Evolutionary conservation across 257 asterid species (phyloP), one percentile per base, ranked within the genome.

Genomic region (Handroanthus guayacan): DNA sequence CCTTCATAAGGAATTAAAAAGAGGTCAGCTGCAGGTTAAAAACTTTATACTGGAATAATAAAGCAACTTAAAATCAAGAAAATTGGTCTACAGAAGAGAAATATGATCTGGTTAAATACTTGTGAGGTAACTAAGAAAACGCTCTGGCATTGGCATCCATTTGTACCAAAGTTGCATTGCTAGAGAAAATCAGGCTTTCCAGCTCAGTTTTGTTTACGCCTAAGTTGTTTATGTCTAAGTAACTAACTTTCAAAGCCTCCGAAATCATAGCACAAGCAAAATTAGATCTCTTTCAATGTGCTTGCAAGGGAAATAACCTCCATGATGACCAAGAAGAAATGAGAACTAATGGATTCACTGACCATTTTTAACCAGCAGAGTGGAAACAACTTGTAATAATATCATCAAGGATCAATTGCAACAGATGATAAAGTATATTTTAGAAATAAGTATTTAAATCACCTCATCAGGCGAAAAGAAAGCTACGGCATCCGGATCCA

Each of bases 391-490:
- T 58, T 6, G 44, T 71, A 67, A 54, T 50, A 64, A 69, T 72
- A 36, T 51, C 17, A 58, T 48, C 67, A 69, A 60, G 72, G 72
- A 78, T 16, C 58, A 41, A 62, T 66, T 43, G 61, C 47, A 64
- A 68, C 67, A 74, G 17, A 44, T 48, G 34, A 58, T 36, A 71
- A 12, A 41, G 38, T 50, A 69, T 18, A 38, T 57, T 14, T 62
- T 51, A 77, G 54, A 50, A 76, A 43, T 39, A 72, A 68, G 66
- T 65, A 45, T 55, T 60, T 62, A 69, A 67, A 70, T 74, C 79
- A 93, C 98, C 98, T 95, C 98, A 79, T 91, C 94, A 17, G 97
- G 98, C 0, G 98, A 92, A 83, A 91, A 95, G 89, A 92, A 89
- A 37, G 98, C 96, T 51, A 92, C 93, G 9, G 97, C 90, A 71